Evolutionary conservation across 768 basidiomycete genomes (phyloP), one percentile per base, ranked within the genome.

Genomic region (Naganishia friedmannii): DNA sequence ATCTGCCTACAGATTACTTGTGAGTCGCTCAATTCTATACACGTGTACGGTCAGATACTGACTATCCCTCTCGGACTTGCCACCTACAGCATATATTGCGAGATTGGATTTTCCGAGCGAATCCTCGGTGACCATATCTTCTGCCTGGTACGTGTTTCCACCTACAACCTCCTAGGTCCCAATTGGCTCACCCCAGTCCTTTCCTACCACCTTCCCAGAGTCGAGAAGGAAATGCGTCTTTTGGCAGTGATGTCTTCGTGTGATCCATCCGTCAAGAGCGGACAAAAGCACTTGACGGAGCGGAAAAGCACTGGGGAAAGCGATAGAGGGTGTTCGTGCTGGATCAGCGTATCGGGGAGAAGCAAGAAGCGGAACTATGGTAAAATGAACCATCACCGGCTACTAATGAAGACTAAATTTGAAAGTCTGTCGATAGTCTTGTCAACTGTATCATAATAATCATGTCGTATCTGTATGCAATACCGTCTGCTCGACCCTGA

Each of bases 31-130:
- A 57, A 57, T 12, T 29, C 51, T 51, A 10, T 70, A 29, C 57
- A 55, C 51, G 7, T 51, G 46, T 23, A 19, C 48, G 70, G 39
- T 12, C 32, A n/a, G 13, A 15, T 77, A 85, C 86, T 74, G 85
- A 83, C 2, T 85, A 86, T 67, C 74, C 84, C 79, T 15, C 55
- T 17, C 10, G 6, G n/a, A 10, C 46, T 42, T 46, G 21, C 15
- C 58, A 74, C 72, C 76, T 76, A 1, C 72, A 88, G 87, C 77
- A 86, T 85, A 74, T 90, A 90, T 75, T 89, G 87, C 73, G 88
- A 90, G 82, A 85, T 87, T n/a, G 89, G 89, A 3, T 90, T 90
- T 76, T 84, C 87, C 10, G 87, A 87, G 39, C 83, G 89, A 23
- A 85, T 85, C 4, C 77, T 89, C 4, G 89, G 88, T 71, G 88